Evolutionary conservation across 106 monocot genomes (phyloP), one percentile per base, ranked within the genome.

Genomic region (Ottelia alismoides): DNA sequence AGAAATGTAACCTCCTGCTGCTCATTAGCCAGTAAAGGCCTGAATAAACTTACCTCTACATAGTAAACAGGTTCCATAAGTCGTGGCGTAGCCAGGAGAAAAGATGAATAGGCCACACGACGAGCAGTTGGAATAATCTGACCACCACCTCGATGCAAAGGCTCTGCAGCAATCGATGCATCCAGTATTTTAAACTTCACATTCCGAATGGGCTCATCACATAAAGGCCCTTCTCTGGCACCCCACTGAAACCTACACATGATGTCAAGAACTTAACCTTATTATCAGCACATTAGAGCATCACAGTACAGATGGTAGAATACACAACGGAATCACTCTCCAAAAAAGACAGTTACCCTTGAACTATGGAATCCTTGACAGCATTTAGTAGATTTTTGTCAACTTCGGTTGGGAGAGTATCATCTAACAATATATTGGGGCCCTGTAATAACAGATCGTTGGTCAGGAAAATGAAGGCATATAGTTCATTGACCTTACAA

Each of bases 51-150:
- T 62, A 89, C 96, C 81, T 96, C 96, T 20, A 96, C 78, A 70
- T 96, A 96, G 70, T 96, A 96, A 40, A 96, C 84, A 63, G 96
- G 96, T 51, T 96, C 96, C 96, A 96, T 96, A 28, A 96, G 76
- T 31, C 96, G 63, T 30, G 96, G 96, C 21, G 84, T 96, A 21
- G 96, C 96, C 84, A 96, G 75, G 2, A 96, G 70, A 40, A 96
- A 96, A 19, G 88, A 69, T 5, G 96, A 89, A 30, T 96, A 96
- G 22, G 85, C 96, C 25, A 96, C 96, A 56, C 96, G 81, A 4
- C 96, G 56, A 22, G 96, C 96, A 25, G 89, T 96, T 2, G 96
- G 96, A 62, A 96, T 96, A 44, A 96, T 96, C 72, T 96, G 96
- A n/a, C 96, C 96, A 55, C 96, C 96, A 56, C 96, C 96, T 45